Conservation (phyloP, 2,329 filamentous ascomycete genomes). For the Scortechinia acanthostroma region DNA sequence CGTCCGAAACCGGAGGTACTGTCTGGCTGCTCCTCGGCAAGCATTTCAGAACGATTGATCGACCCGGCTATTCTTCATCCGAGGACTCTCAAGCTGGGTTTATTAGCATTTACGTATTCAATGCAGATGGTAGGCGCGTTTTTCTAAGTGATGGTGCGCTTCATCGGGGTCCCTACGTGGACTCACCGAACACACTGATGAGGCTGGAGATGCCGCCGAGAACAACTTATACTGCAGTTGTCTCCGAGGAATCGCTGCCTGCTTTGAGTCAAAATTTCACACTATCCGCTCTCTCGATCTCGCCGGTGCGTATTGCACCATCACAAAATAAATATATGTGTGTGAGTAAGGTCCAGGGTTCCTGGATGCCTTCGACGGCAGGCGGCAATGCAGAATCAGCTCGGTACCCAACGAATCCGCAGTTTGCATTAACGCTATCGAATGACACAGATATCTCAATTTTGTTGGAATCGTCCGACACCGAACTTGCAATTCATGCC, state of each 20-base stretch:
- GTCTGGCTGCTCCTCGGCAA: conserved; percentile 82
- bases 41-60: conserved; percentile 68
- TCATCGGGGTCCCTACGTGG: conserved; percentile 78
- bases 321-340: conserved; percentile 54
- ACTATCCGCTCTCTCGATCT: conserved; percentile 71
- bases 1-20: conserved; percentile 45
- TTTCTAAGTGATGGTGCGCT: conserved; percentile 67
- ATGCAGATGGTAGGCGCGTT: conserved; percentile 63
- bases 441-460: conserved; percentile 58
- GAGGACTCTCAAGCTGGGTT: conserved; percentile 61
- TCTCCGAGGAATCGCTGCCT: conserved; percentile 71
- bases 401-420: conserved; percentile 78
- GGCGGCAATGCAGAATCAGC: conserved; percentile 76
- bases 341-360: conserved; percentile 47
- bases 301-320: conserved; percentile 48
- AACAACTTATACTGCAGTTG: background rate
- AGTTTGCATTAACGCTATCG: conserved; percentile 64
- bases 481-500: conserved; percentile 72
- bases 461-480: conserved; percentile 61
- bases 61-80: conserved; percentile 36
- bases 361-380: conserved; percentile 74
- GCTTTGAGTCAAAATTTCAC: conserved; percentile 75
- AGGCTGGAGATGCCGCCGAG: background rate
- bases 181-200: conserved; percentile 85
- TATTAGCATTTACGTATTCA: conserved; percentile 80